Conservation (phyloP, 768 basidiomycete genomes). For the Pulveroboletus sp. region DNA sequence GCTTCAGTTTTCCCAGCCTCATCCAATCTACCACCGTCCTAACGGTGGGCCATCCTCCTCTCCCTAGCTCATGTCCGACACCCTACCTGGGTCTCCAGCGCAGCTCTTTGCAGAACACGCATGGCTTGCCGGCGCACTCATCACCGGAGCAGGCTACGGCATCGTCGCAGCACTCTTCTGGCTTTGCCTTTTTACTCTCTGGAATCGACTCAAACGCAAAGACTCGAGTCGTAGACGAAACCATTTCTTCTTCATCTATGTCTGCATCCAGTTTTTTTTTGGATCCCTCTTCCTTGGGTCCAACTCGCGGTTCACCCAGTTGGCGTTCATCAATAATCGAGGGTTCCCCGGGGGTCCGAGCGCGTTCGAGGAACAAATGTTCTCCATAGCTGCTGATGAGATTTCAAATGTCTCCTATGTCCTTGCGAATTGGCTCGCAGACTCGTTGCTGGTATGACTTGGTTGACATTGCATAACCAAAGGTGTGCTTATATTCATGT, state of each 20-base stretch:
- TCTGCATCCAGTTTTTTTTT: slow-evolving; percentile 17
- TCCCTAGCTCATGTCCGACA: slow-evolving; percentile 13
- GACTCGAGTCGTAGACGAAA: slow-evolving; percentile 14
- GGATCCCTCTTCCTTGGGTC: slow-evolving; percentile 26
- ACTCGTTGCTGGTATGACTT: slow-evolving; percentile 21
- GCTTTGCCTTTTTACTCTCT: slow-evolving; percentile 20
- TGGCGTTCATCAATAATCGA: slow-evolving; percentile 28
- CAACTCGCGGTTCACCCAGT: slow-evolving; percentile 26
- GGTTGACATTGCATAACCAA: not conserved
- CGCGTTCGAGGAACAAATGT: slow-evolving; percentile 22
- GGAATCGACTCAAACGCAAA: slow-evolving; percentile 13
- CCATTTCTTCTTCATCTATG: slow-evolving; percentile 22
- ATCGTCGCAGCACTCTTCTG: slow-evolving; percentile 22
- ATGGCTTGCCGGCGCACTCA: slow-evolving; percentile 25
- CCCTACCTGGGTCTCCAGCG: slow-evolving; percentile 13
- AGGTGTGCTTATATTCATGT: not conserved
- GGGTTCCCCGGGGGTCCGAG: slow-evolving; percentile 26
- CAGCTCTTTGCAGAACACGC: slow-evolving; percentile 24
- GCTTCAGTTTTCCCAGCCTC: not conserved
- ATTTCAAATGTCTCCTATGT: slow-evolving; percentile 25
- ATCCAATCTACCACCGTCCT: not conserved
- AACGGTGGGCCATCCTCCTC: slow-evolving; percentile 2
- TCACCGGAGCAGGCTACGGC: slow-evolving; percentile 27
- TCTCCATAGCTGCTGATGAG: slow-evolving; percentile 24
- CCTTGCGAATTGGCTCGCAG: slow-evolving; percentile 26